Evolutionary conservation across 495 filamentous ascomycete genomes (phyloP), one percentile per base, ranked within the genome.

Genomic region (Parmelia sp.): DNA sequence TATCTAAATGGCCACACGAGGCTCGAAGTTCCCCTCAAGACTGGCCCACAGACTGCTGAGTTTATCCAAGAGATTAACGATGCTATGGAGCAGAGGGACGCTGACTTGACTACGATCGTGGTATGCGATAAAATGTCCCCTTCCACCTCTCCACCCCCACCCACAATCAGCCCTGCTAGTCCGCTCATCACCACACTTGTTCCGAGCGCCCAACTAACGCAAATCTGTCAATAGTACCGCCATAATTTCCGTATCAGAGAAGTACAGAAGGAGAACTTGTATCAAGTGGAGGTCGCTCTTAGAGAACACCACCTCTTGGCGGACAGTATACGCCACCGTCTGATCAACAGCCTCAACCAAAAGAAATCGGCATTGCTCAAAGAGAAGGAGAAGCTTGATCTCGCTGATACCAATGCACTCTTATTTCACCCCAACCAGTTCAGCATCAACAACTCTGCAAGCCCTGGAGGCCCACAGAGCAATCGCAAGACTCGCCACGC

Each of bases 361-460:
- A 93, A 92, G 71, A 89, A 90, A 60, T 80, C 82, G 58, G 83
- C 88, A 51, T 77, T 98, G 45, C 83, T 87, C 70, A 87, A 88
- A 64, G 94, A 98, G 68, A 97, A 96, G 72, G 95, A 97, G 66
- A 76, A 86, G 71, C 74, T 95, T 42, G 94, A 97, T 66, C 90
- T 97, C 42, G 84, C 87, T 19, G 95, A 97, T 69, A 88, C 84
- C 64, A 95, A 89, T 68, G 90, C 94, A 17, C 83, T 95, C 8
- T 85, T 96, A 37, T 83, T 96, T 10, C 91, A 97, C 69, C 92
- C 95, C 19, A 93, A 88, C 67, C 94, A 98, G 71, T 97, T 92
- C 75, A 89, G 87, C 74, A 84, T 96, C 64, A 86, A 85, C 68
- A 89, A 90, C 72, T 86, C 86, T 33, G 78, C 88, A 21, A 92